Conservation (phyloP, 2,329 filamentous ascomycete species). For the Diaporthe ilicicola region DNA sequence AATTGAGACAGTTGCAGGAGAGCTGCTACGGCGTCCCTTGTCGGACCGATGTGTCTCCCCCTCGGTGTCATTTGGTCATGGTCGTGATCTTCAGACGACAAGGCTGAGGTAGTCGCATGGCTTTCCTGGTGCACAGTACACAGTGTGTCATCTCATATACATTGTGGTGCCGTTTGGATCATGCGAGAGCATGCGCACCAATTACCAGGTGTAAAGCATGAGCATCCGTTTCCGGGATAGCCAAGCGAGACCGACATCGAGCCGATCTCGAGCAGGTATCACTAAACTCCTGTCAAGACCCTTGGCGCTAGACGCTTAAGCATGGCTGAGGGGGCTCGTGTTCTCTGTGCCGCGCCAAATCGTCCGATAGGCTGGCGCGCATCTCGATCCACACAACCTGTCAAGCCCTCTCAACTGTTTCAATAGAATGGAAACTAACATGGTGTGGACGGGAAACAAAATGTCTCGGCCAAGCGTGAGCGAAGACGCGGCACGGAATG, state of each 20-base stretch:
- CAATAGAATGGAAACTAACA: slow-evolving; percentile 12
- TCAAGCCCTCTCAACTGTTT: slow-evolving; percentile 15
- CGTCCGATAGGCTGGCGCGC: slow-evolving; percentile 3
- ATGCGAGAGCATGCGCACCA: not conserved
- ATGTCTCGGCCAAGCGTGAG: not conserved
- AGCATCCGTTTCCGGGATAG: not conserved
- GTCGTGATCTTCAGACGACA: slow-evolving; percentile 11
- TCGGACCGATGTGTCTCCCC: not conserved
- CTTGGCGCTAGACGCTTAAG: not conserved
- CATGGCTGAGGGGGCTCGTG: not conserved
- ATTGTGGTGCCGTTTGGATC: not conserved
- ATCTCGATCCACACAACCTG: slow-evolving; percentile 8
- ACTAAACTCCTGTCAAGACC: slow-evolving; percentile 5
- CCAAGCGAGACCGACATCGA: not conserved
- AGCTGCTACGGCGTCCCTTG: not conserved
- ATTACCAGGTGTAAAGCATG: not conserved
- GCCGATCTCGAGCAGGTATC: not conserved
- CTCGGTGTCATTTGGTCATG: not conserved
- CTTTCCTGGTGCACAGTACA: not conserved
- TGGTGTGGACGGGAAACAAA: not conserved
- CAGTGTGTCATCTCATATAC: slow-evolving; percentile 4
- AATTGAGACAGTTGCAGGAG: not conserved
- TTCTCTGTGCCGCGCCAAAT: slow-evolving; percentile 1
- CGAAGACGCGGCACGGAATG: not conserved
- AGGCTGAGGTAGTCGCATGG: slow-evolving; percentile 13